phyloP scores from a whole-genome alignment of 352 stramenopile genomes.

The Pythium dissotocum region DNA sequence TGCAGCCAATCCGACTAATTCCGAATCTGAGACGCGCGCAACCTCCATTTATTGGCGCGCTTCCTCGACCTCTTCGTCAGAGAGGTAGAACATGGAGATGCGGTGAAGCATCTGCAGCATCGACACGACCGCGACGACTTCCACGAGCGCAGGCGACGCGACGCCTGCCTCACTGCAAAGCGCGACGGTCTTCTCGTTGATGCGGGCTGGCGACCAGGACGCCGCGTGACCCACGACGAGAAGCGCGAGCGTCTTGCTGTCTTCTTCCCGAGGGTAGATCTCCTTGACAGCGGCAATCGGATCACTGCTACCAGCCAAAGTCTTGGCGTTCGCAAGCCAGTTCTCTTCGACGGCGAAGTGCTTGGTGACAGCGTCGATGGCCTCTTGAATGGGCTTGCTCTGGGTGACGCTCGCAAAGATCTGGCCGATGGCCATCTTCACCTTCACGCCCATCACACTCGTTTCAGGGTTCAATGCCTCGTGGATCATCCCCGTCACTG shows the following conservation, averaged over 20 bases:
- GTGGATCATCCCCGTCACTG: conserved; percentile 19
- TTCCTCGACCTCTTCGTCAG: conserved; percentile 5
- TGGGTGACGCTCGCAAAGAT: conserved; percentile 25
- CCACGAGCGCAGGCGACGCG: conserved; percentile 16
- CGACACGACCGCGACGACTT: conserved; percentile 23
- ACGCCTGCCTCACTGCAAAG: conserved; percentile 15
- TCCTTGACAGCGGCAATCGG: conserved; percentile 13
- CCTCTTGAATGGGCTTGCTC: conserved; percentile 19
- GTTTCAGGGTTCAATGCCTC: conserved; percentile 24
- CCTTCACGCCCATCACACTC: conserved; percentile 24
- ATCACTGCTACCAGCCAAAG: conserved; percentile 5
- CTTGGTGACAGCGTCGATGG: conserved; percentile 15
- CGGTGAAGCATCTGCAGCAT: conserved; percentile 30
- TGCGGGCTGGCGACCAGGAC: conserved; percentile 22
- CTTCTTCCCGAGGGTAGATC: conserved; percentile 7
- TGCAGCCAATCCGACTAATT: conserved; percentile 1
- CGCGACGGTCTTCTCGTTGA: conserved; percentile 16
- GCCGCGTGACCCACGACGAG: conserved; percentile 21
- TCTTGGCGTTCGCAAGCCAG: conserved; percentile 4
- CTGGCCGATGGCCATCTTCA: conserved; percentile 18
- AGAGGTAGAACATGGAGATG: conserved; percentile 28
- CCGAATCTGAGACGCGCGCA: conserved; percentile 24
- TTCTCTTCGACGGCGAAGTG: conserved; percentile 15
- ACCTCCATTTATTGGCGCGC: neutral
- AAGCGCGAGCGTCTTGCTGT: conserved; percentile 18